Base-by-base conservation (phyloP, 805 yeast species). In the Candida insectorum region DNA sequence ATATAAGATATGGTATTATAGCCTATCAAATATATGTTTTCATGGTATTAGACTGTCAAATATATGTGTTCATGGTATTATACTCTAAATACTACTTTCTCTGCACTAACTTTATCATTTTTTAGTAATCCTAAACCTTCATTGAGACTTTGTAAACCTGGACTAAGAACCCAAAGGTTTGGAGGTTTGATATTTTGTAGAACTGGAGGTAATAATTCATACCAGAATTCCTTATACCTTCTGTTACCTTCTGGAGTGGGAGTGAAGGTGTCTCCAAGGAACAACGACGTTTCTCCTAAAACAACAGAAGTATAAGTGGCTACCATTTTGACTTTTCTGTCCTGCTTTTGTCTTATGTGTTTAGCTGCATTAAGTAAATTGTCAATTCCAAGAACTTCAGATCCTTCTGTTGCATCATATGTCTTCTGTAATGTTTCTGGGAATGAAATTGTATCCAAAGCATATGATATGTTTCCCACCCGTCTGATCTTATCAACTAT, bases 31-130 rank as follows among this genome's bases (percentile, higher is more conserved):
- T n/a, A n/a, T n/a, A n/a, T n/a, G n/a, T n/a, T n/a, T n/a, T n/a
- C n/a, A n/a, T n/a, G n/a, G n/a, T n/a, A n/a, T n/a, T n/a, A n/a
- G n/a, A n/a, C n/a, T n/a, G n/a, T n/a, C n/a, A n/a, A n/a, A n/a
- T n/a, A n/a, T n/a, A n/a, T n/a, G n/a, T n/a, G n/a, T n/a, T n/a
- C n/a, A n/a, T n/a, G n/a, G n/a, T n/a, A n/a, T n/a, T n/a, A n/a
- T n/a, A n/a, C n/a, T n/a, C 30, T 55, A 43, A 66, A 60, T 7
- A 72, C 73, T 37, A 72, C 42, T 50, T 73, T 73, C 34, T 58
- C 72, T 36, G 65, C 54, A n/a, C n/a, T n/a, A 10, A 67, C 71
- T 48, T 69, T 64, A 33, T 58, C 54, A 9, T 56, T 48, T 37
- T 48, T 54, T 34, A 68, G 49, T 43, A 69, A 44, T 2, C 44